Base-by-base conservation (phyloP, 805 yeast genomes). In the Lipomyces kockii region DNA sequence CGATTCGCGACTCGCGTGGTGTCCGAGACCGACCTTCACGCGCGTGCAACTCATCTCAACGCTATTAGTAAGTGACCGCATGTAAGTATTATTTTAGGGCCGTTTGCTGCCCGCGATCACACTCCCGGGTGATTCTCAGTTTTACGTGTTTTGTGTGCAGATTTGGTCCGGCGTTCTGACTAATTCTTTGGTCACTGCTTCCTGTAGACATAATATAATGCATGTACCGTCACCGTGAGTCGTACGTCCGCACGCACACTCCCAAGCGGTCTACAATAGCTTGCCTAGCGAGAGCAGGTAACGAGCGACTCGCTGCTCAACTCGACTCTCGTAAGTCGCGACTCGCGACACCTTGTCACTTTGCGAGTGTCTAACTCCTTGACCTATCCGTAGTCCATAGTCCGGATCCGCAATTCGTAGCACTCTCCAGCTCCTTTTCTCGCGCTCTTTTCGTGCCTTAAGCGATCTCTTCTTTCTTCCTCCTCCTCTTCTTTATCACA, bases 361-460 rank as follows among this genome's bases (percentile, higher is more conserved):
- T 17, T 43, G 22, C 14, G 11, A 17, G 49, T 17, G 49, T 43
- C 22, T n/a, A 17, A 17, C 20, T 43, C 49, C 49, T n/a, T 25
- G n/a, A n/a, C 49, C 49, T 43, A 4, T 43, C 49, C 22, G 49
- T 43, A 43, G 22, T 43, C 49, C 22, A 6, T 43, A 43, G 49
- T 43, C 49, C 22, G 49, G 49, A n/a, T 43, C 49, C 20, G 22
- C 49, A 43, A 8, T 43, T 43, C 49, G 49, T 43, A n/a, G 49
- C 49, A 43, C 49, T 43, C 49, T 43, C 49, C 49, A 43, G 22
- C 49, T 62, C 64, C 60, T 55, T 58, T 61, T 39, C 54, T 17
- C 51, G 53, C 53, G 1, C 27, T 25, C 46, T 54, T 53, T 61
- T 35, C 49, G 22, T 35, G 29, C 29, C 39, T 37, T 29, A 11